These are phyloP conservation scores for Balansia obtecta DNA, from an alignment of 2,329 filamentous ascomycete genomes.

Conservation along the genomic window DNA sequence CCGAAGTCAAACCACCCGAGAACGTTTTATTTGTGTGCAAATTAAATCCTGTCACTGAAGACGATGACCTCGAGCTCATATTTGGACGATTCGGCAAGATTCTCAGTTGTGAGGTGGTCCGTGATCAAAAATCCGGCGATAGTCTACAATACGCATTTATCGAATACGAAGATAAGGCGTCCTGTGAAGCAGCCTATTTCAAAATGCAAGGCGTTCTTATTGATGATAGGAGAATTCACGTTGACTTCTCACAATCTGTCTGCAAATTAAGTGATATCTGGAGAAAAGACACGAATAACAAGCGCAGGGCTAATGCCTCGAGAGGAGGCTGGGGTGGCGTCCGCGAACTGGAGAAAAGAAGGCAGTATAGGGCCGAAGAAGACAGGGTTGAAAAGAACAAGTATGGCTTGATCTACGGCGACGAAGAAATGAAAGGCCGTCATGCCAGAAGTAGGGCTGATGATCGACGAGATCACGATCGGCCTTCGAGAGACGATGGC, in stretches of 20 bases:
- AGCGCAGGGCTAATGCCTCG: slow-evolving; percentile 46
- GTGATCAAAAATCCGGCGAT: slow-evolving; percentile 87
- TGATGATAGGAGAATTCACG: slow-evolving; percentile 93
- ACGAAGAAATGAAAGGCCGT: slow-evolving; percentile 49
- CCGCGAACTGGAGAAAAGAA: slow-evolving; percentile 73
- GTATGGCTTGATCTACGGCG: slow-evolving; percentile 75
- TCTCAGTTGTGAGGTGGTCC: slow-evolving; percentile 87
- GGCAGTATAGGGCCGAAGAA: slow-evolving; percentile 70
- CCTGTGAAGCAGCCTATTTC: slow-evolving; percentile 91
- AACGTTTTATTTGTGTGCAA: slow-evolving; percentile 98
- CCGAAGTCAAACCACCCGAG: slow-evolving; percentile 92
- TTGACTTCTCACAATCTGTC: slow-evolving; percentile 96
- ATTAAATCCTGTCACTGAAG: slow-evolving; percentile 88
- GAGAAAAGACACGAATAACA: slow-evolving; percentile 74
- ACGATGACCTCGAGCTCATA: slow-evolving; percentile 88
- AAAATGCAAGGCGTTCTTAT: slow-evolving; percentile 98
- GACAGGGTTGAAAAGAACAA: slow-evolving; percentile 30
- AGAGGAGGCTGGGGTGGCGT: slow-evolving; percentile 86
- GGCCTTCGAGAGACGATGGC: slow-evolving; percentile 5
- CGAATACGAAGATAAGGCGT: slow-evolving; percentile 84
- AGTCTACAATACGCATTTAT: slow-evolving; percentile 97
- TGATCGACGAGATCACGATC: slow-evolving; percentile 12
- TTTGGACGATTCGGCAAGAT: slow-evolving; percentile 96
- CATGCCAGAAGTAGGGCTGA: slow-evolving; percentile 27
- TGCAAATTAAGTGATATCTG: slow-evolving; percentile 79